phyloP scores from a whole-genome alignment of 2,329 filamentous ascomycete genomes.

The Aspergillus fumigatus region DNA sequence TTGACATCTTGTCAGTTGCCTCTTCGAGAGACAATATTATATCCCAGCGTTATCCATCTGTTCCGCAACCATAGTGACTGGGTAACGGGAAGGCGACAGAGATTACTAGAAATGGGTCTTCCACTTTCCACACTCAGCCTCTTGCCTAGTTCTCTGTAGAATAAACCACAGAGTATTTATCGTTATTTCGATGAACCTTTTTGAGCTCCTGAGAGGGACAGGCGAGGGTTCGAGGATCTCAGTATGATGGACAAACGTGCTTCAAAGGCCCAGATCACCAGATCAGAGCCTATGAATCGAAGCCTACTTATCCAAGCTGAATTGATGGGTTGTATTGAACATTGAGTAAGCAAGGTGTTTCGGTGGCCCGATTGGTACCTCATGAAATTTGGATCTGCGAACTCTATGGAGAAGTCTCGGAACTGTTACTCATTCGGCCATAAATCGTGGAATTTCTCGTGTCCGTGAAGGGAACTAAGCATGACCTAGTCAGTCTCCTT shows the following conservation, averaged over 20 bases:
- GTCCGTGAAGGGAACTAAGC: slow-evolving; percentile 9
- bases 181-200: too few species aligned
- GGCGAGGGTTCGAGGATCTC: too few species aligned
- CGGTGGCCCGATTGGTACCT: not conserved
- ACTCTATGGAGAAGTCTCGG: slow-evolving; percentile 10
- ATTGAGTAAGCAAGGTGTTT: not conserved
- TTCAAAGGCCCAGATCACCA: too few species aligned
- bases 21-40: not conserved
- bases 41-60: not conserved
- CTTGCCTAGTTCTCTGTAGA: too few species aligned
- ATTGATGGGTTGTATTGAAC: not conserved
- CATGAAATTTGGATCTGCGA: slow-evolving; percentile 26
- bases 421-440: not conserved
- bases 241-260: too few species aligned
- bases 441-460: slow-evolving; percentile 1
- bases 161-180: too few species aligned
- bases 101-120: too few species aligned
- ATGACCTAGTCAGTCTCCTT: not conserved
- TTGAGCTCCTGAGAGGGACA: too few species aligned
- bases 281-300: too few species aligned
- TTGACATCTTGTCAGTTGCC: not conserved
- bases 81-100: not conserved
- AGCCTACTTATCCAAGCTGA: too few species aligned
- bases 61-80: not conserved
- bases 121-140: too few species aligned